A percentile compares a stretch with the other conserved stretches of the same genome.
These are phyloP conservation scores for Chaetoceros tenuissimus DNA, from an alignment of 108 stramenopile species.

Conservation along the genomic window DNA sequence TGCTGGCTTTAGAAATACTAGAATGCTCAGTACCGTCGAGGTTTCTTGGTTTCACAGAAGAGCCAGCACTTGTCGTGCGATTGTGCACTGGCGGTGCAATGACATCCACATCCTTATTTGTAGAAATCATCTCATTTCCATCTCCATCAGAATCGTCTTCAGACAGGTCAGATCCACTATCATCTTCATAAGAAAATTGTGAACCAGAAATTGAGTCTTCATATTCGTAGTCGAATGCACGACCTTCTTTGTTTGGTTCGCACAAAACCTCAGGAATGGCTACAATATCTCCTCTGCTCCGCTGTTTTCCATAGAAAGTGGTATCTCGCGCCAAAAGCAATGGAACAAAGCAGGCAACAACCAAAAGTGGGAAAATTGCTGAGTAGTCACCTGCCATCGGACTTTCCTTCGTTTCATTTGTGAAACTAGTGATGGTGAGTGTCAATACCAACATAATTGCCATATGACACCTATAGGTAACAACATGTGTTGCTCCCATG, in stretches of 20 bases:
- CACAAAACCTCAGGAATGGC: constrained; percentile 46
- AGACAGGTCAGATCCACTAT: neutral
- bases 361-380: constrained; percentile 52
- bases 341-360: constrained; percentile 44
- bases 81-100: neutral
- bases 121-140: neutral
- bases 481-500: constrained; percentile 51
- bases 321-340: constrained; percentile 27
- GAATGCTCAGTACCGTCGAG: neutral
- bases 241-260: constrained; percentile 43
- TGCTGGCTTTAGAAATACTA: neutral
- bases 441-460: constrained; percentile 57
- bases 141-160: neutral
- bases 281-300: constrained; percentile 47
- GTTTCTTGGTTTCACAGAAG: neutral
- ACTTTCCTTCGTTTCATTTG: constrained; percentile 9
- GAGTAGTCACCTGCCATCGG: constrained; percentile 41
- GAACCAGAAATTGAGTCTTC: constrained; percentile 7
- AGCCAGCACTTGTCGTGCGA: too few relatives aligned
- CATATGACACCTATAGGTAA: constrained; percentile 42
- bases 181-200: constrained; percentile 5
- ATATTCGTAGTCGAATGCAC: constrained; percentile 23
- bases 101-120: neutral
- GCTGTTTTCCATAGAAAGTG: constrained; percentile 40
- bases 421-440: constrained; percentile 47